phyloP scores from a whole-genome alignment of 129 eudicot genomes.

The Sambucus nigra region DNA sequence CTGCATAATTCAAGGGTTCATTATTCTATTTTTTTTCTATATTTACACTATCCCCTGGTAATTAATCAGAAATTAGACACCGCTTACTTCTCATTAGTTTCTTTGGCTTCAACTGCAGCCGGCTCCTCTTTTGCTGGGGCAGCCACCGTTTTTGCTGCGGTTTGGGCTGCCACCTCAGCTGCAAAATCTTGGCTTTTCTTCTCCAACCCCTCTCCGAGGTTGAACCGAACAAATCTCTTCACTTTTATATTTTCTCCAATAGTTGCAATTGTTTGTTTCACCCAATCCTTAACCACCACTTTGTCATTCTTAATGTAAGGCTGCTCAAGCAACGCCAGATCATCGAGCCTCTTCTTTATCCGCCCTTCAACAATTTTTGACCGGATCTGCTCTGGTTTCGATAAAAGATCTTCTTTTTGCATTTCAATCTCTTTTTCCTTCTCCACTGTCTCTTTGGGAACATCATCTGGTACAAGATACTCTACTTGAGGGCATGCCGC shows the following conservation, averaged over 20 bases:
- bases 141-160: slow-evolving; percentile 55
- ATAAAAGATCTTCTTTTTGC: slow-evolving; percentile 88
- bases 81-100: slow-evolving; percentile 66
- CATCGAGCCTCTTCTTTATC: slow-evolving; percentile 78
- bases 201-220: slow-evolving; percentile 95
- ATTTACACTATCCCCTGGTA: too few relatives aligned
- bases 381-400: slow-evolving; percentile 87
- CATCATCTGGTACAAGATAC: slow-evolving; percentile 60
- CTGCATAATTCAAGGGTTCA: too few relatives aligned
- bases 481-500: slow-evolving; percentile 97
- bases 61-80: neutral
- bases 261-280: slow-evolving; percentile 84
- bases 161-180: slow-evolving; percentile 98
- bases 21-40: too few relatives aligned
- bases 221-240: slow-evolving; percentile 68
- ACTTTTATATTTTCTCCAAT: slow-evolving; percentile 91
- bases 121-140: slow-evolving; percentile 42
- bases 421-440: slow-evolving; percentile 79
- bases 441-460: slow-evolving; percentile 53
- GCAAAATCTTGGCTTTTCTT: slow-evolving; percentile 87
- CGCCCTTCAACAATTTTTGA: slow-evolving; percentile 90
- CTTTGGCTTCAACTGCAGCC: slow-evolving; percentile 38
- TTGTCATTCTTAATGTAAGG: slow-evolving; percentile 86
- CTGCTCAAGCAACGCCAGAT: slow-evolving; percentile 88
- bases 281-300: slow-evolving; percentile 63